Evolutionary conservation across 148 eudicot genomes (phyloP).

Genomic region (Chenopodium formosanum): DNA sequence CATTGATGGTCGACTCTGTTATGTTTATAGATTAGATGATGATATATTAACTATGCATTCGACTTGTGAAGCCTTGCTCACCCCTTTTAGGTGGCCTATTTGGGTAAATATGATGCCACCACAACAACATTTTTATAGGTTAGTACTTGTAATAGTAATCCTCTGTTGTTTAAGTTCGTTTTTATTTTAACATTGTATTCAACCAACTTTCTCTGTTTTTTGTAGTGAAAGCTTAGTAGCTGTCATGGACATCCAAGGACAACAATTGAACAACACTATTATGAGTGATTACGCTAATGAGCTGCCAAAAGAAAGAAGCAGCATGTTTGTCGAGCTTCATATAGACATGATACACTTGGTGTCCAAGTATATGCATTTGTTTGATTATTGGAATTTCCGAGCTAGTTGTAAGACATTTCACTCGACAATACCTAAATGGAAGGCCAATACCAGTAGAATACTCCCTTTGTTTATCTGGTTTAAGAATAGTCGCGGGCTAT

Average conservation of each 20-base stretch:
- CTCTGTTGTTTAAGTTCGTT: too few relatives aligned
- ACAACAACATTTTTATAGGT: neutral
- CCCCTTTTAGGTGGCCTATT: neutral
- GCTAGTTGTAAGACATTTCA: conserved; percentile 3
- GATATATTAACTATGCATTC: neutral
- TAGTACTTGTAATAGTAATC: neutral
- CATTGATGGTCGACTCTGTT: neutral
- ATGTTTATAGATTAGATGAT: neutral
- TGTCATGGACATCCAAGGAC: neutral
- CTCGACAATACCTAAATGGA: neutral
- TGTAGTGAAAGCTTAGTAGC: too few relatives aligned
- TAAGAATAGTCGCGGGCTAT: neutral
- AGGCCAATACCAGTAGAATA: neutral
- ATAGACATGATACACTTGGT: neutral
- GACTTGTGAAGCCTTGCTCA: neutral
- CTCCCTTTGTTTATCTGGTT: neutral
- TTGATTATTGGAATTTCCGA: conserved; percentile 18
- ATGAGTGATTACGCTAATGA: too few relatives aligned
- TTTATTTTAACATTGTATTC: too few relatives aligned
- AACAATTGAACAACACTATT: neutral
- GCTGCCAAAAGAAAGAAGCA: neutral
- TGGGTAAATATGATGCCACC: neutral
- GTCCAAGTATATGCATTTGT: conserved; percentile 4
- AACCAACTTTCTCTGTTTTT: too few relatives aligned
- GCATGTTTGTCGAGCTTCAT: neutral